Base-by-base conservation (phyloP, 768 basidiomycete genomes). In the Suillus sp. region DNA sequence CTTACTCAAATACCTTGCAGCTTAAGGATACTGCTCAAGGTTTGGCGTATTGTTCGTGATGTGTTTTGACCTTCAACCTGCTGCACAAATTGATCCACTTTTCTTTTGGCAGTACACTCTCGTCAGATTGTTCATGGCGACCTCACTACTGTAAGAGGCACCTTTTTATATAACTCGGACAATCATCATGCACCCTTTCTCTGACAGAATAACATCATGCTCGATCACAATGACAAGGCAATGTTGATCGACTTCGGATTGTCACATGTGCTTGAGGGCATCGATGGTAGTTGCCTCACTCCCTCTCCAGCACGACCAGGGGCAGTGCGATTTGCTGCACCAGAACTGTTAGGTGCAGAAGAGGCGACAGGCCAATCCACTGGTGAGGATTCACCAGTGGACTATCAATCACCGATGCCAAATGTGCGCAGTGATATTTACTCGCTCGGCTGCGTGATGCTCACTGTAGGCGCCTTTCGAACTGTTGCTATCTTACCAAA, bases 251-350 rank as follows among this genome's bases (percentile, higher is more conserved):
- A 81, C 62, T 81, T 81, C 62, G 81, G 81, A 2, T 67, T 82
- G 5, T 81, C 79, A 22, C 78, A 66, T 35, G 75, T 81, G 57
- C 68, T 77, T 16, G 68, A 67, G 18, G 77, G 79, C 60, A 69
- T 77, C 60, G 69, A 73, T 48, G 68, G 72, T 25, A 4, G 73
- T 70, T 51, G 47, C 22, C 38, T 35, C 32, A 0, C 40, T 10
- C 48, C 30, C 9, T 61, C 34, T n/a, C 3, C 9, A 45, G 43
- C n/a, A 45, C 43, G 32, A 37, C 54, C 30, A 62, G 62, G 32
- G 81, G 43, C 79, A n/a, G 75, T 80, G 32, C 75, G 81, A 1
- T 82, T 80, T 79, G 78, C 80, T 9, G 81, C 80, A 56, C 69
- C 79, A 0, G 66, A 75, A n/a, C 68, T 82, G 1, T 81, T 77